A percentile compares a stretch with the other conserved stretches of the same genome.
phyloP scores from a whole-genome alignment of 1,139 yeast species.

The Meyerozyma smithsonii region DNA sequence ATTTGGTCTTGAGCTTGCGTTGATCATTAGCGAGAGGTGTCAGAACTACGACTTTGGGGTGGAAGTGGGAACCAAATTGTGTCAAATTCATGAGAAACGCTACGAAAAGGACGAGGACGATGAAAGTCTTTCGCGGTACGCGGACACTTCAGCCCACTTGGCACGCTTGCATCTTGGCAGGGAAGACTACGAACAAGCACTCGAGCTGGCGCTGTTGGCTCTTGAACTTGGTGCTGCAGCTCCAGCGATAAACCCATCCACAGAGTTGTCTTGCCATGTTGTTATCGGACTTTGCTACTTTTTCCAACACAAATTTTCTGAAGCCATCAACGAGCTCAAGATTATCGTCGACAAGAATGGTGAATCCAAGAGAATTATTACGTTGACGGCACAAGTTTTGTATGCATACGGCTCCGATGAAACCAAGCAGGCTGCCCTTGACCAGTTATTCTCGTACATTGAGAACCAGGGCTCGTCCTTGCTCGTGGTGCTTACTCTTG shows the following conservation, averaged over 20 bases:
- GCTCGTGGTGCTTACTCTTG: constrained; percentile 64
- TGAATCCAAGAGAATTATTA: constrained; percentile 57
- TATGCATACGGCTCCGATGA: constrained; percentile 69
- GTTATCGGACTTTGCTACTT: constrained; percentile 68
- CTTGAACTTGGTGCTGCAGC: constrained; percentile 34
- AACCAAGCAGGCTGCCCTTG: constrained; percentile 78
- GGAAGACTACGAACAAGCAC: constrained; percentile 49
- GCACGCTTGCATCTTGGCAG: constrained; percentile 68
- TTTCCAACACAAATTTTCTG: constrained; percentile 57
- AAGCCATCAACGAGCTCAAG: constrained; percentile 64
- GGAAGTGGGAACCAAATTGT: constrained; percentile 42
- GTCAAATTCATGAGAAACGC: constrained; percentile 47
- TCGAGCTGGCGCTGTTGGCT: constrained; percentile 57
- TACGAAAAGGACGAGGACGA: constrained; percentile 58
- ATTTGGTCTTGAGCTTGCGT: constrained; percentile 56
- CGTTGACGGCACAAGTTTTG: constrained; percentile 72
- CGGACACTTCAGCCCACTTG: constrained; percentile 58
- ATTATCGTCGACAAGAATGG: constrained; percentile 44
- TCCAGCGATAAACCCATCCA: constrained; percentile 5
- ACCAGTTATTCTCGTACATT: constrained; percentile 61
- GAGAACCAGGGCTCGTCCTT: constrained; percentile 62
- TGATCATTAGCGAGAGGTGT: constrained; percentile 66
- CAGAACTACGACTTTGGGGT: constrained; percentile 54
- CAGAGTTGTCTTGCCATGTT: constrained; percentile 55
- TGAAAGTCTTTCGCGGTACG: constrained; percentile 44